Base-by-base conservation (phyloP, 352 stramenopile genomes). In the Phytophthora meadii region DNA sequence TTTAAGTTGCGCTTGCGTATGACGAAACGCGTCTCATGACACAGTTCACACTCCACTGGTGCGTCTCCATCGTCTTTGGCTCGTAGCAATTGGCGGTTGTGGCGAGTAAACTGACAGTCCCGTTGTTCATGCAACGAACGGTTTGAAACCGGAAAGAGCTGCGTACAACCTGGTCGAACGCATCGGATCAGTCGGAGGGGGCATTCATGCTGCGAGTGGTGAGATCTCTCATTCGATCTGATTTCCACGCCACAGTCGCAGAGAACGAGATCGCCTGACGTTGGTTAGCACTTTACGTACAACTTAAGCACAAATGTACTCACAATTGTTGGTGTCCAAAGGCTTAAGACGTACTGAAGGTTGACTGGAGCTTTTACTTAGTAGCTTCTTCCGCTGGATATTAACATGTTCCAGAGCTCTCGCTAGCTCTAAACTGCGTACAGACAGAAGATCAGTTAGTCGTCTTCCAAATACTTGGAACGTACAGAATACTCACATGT, bases 191-290 rank as follows among this genome's bases (percentile, higher is more conserved):
- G 24, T 14, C 83, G 78, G 6, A 66, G 65, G 5, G 68, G 40
- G 50, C 85, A 94, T 15, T 72, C 60, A 15, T 65, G 49, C 7
- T 74, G 60, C 40, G 72, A 61, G 37, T 94, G 30, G 30, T 36
- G 83, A 3, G 50, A 47, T 30, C 64, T 72, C 27, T 82, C 58
- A n/a, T 73, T 54, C 24, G 55, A 25, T 4, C 54, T 46, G 4
- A 94, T 65, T 51, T 92, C 85, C 19, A 89, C 73, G 4, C 75
- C 79, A 30, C 85, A 94, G 36, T 68, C 66, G 32, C 82, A 89
- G 0, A 87, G 57, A 42, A 69, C 45, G 3, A 85, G 25, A 25
- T 85, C 77, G 10, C 15, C 54, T 56, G 48, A 39, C 22, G 40
- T 63, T 39, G 46, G 15, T n/a, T 65, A 27, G n/a, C 22, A 24